Conservation (phyloP, 2,329 filamentous ascomycete species). For the Lachnellula willkommii region DNA sequence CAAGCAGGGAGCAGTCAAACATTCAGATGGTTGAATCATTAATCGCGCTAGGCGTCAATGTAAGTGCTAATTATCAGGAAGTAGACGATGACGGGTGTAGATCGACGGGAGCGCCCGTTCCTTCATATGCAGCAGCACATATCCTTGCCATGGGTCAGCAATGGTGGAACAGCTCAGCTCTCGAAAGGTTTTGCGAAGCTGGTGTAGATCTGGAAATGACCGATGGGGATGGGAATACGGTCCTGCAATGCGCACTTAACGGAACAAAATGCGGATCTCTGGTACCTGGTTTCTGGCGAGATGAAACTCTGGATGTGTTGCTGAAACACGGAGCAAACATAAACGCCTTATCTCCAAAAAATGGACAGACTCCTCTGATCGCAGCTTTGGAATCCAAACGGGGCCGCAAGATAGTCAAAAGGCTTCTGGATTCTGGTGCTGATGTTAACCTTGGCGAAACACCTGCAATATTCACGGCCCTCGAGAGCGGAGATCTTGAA, state of each 20-base stretch:
- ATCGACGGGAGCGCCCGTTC: background rate
- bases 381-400: background rate
- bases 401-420: background rate
- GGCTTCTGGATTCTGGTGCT: conserved; percentile 1
- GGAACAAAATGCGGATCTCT: background rate
- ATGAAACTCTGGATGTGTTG: background rate
- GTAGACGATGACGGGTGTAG: background rate
- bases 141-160: background rate
- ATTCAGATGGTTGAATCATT: conserved; percentile 5
- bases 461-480: background rate
- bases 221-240: background rate
- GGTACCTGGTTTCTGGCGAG: background rate
- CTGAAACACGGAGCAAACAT: conserved; percentile 4
- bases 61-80: background rate
- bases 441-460: background rate
- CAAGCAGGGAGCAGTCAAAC: background rate
- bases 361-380: conserved; percentile 7
- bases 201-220: conserved; percentile 3
- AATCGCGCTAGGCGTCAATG: background rate
- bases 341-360: background rate
- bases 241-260: background rate
- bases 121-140: background rate
- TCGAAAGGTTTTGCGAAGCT: conserved; percentile 1
- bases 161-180: conserved; percentile 1
- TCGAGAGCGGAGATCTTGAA: background rate